Base-by-base conservation (phyloP, 768 basidiomycete species). In the Tephrocybe sp. region DNA sequence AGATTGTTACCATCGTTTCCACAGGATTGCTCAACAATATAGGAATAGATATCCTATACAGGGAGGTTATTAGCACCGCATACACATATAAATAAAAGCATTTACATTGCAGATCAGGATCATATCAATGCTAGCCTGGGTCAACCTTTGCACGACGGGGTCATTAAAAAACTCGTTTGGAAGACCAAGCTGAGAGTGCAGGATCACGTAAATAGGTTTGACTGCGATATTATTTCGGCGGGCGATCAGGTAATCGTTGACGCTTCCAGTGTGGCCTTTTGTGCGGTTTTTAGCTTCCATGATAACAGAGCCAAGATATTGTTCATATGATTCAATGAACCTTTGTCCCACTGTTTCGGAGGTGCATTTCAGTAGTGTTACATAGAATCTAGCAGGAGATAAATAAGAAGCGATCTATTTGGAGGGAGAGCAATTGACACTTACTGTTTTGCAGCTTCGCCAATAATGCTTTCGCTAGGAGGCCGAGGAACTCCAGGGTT, bases 221-320 rank as follows among this genome's bases (percentile, higher is more conserved):
- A 73, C 76, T 8, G 76, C 82, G 48, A 74, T 77, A 10, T 80
- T 82, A 45, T 81, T 73, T 25, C 83, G 73, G 40, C 84, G 73
- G 38, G 83, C 67, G 12, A 64, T 54, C 48, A 84, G 70, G 61
- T 83, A 85, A 11, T 75, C 73, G 47, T 82, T 78, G 24, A 84
- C 67, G 54, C 72, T 72, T 17, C 74, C 70, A 18, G 74, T 59
- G 2, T 48, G 54, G 5, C 68, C 63, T 4, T 63, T 64, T 32
- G 68, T 62, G 9, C 78, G 73, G 45, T 78, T 73, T 4, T 68
- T 62, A 6, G 78, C 73, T 60, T 80, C 71, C 30, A 70, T 61
- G 15, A 65, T 66, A n/a, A 76, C 72, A 21, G 75, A 73, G 6
- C 65, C 59, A 40, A 75, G 68, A 58, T 76, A 80, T 3, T 66